Conservation (phyloP, 208 protist species). For the Polymyxa betae region DNA sequence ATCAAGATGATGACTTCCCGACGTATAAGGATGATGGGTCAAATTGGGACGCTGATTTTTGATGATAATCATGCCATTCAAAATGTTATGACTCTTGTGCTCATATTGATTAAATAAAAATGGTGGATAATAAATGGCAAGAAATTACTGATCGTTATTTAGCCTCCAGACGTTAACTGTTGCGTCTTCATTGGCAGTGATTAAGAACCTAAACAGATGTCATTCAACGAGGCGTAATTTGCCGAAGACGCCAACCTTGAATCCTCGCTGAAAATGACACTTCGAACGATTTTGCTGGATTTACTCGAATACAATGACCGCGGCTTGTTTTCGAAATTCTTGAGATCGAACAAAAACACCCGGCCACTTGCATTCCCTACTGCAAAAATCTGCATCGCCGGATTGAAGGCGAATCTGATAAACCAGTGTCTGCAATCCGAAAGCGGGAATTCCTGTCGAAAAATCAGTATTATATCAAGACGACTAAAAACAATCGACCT, state of each 20-base stretch:
- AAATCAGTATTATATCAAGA: neutral
- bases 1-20: neutral
- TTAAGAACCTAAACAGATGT: neutral
- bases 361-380: neutral
- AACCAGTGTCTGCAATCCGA: neutral
- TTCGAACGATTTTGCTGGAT: neutral
- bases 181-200: neutral
- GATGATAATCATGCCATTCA: neutral
- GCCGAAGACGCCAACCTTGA: neutral
- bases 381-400: neutral
- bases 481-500: neutral
- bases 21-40: neutral
- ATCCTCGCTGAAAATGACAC: neutral
- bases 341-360: neutral
- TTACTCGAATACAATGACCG: neutral
- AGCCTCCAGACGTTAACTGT: neutral
- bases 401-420: neutral
- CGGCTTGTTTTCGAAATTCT: neutral
- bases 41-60: neutral
- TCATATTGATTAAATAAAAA: neutral
- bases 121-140: neutral
- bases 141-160: neutral
- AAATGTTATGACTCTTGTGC: neutral
- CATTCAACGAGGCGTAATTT: neutral
- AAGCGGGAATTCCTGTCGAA: neutral